Conservation (phyloP, 805 yeast genomes). For the Yamadazyma insecticola region DNA sequence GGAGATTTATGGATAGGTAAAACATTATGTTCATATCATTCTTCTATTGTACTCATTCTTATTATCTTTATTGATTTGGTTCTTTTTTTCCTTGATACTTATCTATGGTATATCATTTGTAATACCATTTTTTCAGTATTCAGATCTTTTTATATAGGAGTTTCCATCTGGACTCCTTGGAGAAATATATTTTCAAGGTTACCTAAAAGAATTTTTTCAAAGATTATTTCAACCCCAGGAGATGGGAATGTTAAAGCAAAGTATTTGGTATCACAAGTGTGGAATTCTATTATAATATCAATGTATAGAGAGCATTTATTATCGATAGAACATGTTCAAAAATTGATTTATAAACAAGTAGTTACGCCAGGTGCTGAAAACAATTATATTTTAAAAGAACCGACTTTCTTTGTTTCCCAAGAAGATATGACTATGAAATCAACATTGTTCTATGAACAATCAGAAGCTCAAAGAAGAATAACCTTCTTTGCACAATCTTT, state of each 20-base stretch:
- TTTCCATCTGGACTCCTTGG: slow-evolving; percentile 89
- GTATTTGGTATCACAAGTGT: slow-evolving; percentile 59
- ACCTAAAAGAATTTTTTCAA: slow-evolving; percentile 72
- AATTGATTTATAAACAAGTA: slow-evolving; percentile 55
- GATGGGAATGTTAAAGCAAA: slow-evolving; percentile 42
- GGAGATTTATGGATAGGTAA: slow-evolving; percentile 58
- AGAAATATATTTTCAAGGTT: slow-evolving; percentile 70
- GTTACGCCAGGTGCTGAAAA: slow-evolving; percentile 31
- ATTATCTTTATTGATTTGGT: slow-evolving; percentile 59
- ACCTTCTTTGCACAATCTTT: slow-evolving; percentile 88
- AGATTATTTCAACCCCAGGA: slow-evolving; percentile 48
- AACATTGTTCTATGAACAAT: slow-evolving; percentile 52
- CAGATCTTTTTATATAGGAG: slow-evolving; percentile 68
- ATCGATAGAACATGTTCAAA: slow-evolving; percentile 67
- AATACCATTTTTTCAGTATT: slow-evolving; percentile 70
- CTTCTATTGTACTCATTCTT: slow-evolving; percentile 49
- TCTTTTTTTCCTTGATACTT: slow-evolving; percentile 74
- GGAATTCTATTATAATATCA: slow-evolving; percentile 82
- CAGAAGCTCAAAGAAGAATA: slow-evolving; percentile 79
- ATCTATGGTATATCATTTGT: slow-evolving; percentile 82
- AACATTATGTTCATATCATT: slow-evolving; percentile 50
- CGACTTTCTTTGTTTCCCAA: slow-evolving; percentile 74
- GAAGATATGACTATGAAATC: slow-evolving; percentile 68
- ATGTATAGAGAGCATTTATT: slow-evolving; percentile 79
- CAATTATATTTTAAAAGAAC: slow-evolving; percentile 49